Evolutionary conservation across 345 rosid species (phyloP).

Genomic region (Durio zibethinus): DNA sequence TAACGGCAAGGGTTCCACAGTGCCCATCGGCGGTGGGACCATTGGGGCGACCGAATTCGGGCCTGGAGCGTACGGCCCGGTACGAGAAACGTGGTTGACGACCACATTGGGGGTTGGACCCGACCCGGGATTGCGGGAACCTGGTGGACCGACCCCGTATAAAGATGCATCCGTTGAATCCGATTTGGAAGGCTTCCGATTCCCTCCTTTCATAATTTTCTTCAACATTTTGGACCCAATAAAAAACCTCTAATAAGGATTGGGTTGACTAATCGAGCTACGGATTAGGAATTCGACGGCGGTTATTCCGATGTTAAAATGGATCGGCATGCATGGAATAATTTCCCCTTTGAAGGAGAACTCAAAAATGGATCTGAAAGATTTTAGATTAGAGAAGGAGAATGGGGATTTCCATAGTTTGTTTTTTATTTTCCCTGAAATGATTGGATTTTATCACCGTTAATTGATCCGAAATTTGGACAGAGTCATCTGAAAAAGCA

Average conservation of each 20-base stretch:
- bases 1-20: slow-evolving; percentile 64
- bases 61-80: slow-evolving; percentile 15
- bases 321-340: slow-evolving; percentile 28
- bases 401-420: not conserved
- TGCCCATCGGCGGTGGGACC: slow-evolving; percentile 49
- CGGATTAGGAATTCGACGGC: slow-evolving; percentile 4
- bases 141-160: slow-evolving; percentile 37
- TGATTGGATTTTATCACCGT: slow-evolving; percentile 1
- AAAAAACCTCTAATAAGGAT: slow-evolving; percentile 7
- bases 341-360: not conserved
- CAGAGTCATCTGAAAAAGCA: slow-evolving; percentile 7
- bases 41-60: slow-evolving; percentile 22
- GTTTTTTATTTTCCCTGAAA: not conserved
- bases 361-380: slow-evolving; percentile 22
- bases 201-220: slow-evolving; percentile 80
- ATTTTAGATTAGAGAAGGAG: not conserved
- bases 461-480: not conserved
- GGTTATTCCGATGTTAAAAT: slow-evolving; percentile 3
- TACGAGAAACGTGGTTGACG: slow-evolving; percentile 61
- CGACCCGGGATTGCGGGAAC: slow-evolving; percentile 36
- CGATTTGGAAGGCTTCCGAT: slow-evolving; percentile 61
- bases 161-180: slow-evolving; percentile 45
- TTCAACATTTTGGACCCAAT: slow-evolving; percentile 49
- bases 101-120: slow-evolving; percentile 42
- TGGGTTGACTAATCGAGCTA: not conserved